Evolutionary conservation across 2,329 filamentous ascomycete species (phyloP), one percentile per base, ranked within the genome.

Genomic region (Pseudopyrenochaeta lycopersici): DNA sequence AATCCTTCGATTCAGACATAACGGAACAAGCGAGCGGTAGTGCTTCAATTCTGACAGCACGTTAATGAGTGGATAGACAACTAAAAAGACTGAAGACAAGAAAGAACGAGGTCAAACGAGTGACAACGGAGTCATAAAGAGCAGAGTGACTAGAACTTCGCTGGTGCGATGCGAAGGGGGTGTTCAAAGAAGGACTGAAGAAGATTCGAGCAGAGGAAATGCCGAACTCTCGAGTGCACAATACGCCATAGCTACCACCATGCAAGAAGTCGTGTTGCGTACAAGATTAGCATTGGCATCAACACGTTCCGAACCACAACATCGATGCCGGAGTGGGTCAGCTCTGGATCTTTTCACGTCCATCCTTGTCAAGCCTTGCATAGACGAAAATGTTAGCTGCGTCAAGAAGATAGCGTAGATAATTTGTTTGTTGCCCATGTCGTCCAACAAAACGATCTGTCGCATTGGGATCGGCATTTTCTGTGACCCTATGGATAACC

Each of bases 1-100:
- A 59, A 23, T 59, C 56, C 39, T 59, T 59, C 11, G 44, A 50
- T 30, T 64, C 60, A n/a, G 60, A 57, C 68, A 73, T 72, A 43
- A 21, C 66, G 55, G 39, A 67, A 50, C 23, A 52, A 63, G 47
- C 50, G 60, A 50, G 41, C 32, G 20, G 17, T 17, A 14, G 18
- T 39, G 36, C 36, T 39, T 39, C n/a, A 23, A 2, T 23, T 14
- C 11, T 41, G 41, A 52, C 20, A 20, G 29, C 30, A n/a, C n/a
- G 18, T 29, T 9, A 38, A 6, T 15, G 35, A 45, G 43, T 47
- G 45, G 40, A 58, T 30, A 18, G 44, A 41, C 49, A 29, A 61
- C 58, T 53, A 55, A 60, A 20, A 23, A 4, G 10, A 39, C 12
- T 39, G 20, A 39, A 12, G 10, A 14, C 14, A n/a, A n/a, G 1